Evolutionary conservation across 1,284 basidiomycete species (phyloP).

Genomic region (Rhizoctonia solani): DNA sequence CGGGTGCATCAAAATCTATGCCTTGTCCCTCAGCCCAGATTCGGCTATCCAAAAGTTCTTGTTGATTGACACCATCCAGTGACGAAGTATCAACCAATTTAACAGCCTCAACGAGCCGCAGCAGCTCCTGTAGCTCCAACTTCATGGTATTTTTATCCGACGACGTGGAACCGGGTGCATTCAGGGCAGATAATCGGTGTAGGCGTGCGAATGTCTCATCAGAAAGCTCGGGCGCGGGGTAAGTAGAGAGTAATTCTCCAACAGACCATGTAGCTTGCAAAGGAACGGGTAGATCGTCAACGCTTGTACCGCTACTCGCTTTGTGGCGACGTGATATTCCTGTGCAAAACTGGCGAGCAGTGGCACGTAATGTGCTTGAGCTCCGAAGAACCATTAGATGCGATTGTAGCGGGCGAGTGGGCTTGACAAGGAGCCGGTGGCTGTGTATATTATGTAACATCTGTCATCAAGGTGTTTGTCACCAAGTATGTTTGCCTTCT

Average conservation of each 20-base stretch:
- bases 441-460: not conserved
- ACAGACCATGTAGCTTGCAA: slow-evolving; percentile 73
- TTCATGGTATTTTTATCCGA: slow-evolving; percentile 55
- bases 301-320: slow-evolving; percentile 42
- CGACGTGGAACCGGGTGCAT: slow-evolving; percentile 62
- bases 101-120: slow-evolving; percentile 76
- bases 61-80: slow-evolving; percentile 38
- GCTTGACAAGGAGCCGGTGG: not conserved
- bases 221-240: slow-evolving; percentile 65
- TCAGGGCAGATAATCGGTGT: slow-evolving; percentile 69
- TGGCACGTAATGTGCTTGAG: not conserved
- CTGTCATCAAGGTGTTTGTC: not conserved
- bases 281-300: slow-evolving; percentile 64
- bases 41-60: slow-evolving; percentile 52
- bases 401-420: no score
- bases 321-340: not conserved
- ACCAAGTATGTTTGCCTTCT: no score
- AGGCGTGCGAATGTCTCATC: slow-evolving; percentile 60
- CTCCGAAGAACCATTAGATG: not conserved
- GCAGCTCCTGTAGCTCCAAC: slow-evolving; percentile 65
- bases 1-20: slow-evolving; percentile 43
- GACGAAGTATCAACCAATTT: slow-evolving; percentile 51
- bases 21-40: slow-evolving; percentile 51
- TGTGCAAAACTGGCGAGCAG: not conserved
- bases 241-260: slow-evolving; percentile 69